Evolutionary conservation across 208 protist species (phyloP), one percentile per base, ranked within the genome.

Genomic region (Trypanosoma lewisi): DNA sequence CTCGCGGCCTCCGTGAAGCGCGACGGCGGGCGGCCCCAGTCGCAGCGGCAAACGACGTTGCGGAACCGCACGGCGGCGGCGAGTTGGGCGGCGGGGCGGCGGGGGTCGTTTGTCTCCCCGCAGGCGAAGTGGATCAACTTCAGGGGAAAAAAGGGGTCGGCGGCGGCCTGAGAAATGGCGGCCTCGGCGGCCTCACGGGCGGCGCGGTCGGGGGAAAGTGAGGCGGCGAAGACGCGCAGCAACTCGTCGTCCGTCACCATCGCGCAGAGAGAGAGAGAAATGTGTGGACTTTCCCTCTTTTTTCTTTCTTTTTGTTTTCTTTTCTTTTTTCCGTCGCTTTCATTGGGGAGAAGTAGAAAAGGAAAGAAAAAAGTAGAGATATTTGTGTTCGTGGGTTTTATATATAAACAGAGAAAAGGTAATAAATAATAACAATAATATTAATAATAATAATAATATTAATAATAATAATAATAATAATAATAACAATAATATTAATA

Each of bases 21-120:
- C 27, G 63, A 64, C 27, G 63, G 36, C 42, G 78, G 77, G 36
- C 79, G 75, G 57, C 91, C 86, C 87, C 89, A 95, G 51, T 95
- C 78, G 27, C 76, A 79, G 37, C 74, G 68, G 48, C 77, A 52
- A 16, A 95, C 33, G n/a, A 90, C 69, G 50, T 95, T 95, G n/a
- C 83, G 81, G 6, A 87, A 64, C 42, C 77, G 79, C 45, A 91
- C 87, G 28, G 89, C 77, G 11, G 82, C 82, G 7, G 89, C 89
- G 5, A 65, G 70, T 4, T n/a, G n/a, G n/a, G n/a, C n/a, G n/a
- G n/a, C n/a, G n/a, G n/a, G n/a, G n/a, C n/a, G n/a, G n/a, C n/a
- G n/a, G n/a, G n/a, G n/a, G n/a, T n/a, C n/a, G n/a, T n/a, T 8
- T 21, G 56, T 47, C 31, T 68, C 30, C 53, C 54, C 54, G 64